Evolutionary conservation across 2,329 filamentous ascomycete species (phyloP).

Genomic region (Aspergillus alliaceus): DNA sequence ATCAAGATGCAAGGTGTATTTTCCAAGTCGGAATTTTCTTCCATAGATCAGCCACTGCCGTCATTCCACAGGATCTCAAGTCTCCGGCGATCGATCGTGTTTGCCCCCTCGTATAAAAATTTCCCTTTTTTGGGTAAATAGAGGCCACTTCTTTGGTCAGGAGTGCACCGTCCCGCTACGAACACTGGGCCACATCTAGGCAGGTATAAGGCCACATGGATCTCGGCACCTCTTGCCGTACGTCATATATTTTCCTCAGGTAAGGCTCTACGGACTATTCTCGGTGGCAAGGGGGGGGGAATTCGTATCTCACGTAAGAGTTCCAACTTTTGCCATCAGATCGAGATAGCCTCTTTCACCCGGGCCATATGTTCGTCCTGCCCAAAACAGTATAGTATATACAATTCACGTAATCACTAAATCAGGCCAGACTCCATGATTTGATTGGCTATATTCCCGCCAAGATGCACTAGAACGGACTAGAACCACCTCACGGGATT

Average conservation of each 20-base stretch:
- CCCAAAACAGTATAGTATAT: constrained; percentile 1
- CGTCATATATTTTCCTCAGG: neutral
- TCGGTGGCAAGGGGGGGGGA: neutral
- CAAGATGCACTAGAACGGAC: constrained; percentile 9
- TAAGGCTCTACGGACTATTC: neutral
- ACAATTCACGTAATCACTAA: neutral
- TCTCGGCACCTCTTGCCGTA: neutral
- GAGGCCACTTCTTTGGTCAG: neutral
- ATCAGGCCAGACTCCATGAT: too few species aligned
- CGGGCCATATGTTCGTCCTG: too few species aligned
- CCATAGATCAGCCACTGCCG: neutral
- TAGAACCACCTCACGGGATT: constrained; percentile 13
- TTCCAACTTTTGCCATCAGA: neutral
- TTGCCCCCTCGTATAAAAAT: neutral
- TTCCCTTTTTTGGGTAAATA: neutral
- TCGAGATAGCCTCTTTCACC: neutral
- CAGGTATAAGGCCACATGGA: neutral
- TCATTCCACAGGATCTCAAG: too few species aligned
- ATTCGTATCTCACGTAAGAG: neutral
- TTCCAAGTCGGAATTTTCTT: neutral
- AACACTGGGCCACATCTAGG: neutral
- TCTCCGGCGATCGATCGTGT: too few species aligned
- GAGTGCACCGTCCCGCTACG: neutral
- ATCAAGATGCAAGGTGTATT: neutral
- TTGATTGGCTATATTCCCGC: neutral